Percentiles rank a stretch among this genome's conserved stretches.
These are phyloP conservation scores for Diaporthe destruens DNA, from an alignment of 2,329 filamentous ascomycete genomes.

Conservation along the genomic window DNA sequence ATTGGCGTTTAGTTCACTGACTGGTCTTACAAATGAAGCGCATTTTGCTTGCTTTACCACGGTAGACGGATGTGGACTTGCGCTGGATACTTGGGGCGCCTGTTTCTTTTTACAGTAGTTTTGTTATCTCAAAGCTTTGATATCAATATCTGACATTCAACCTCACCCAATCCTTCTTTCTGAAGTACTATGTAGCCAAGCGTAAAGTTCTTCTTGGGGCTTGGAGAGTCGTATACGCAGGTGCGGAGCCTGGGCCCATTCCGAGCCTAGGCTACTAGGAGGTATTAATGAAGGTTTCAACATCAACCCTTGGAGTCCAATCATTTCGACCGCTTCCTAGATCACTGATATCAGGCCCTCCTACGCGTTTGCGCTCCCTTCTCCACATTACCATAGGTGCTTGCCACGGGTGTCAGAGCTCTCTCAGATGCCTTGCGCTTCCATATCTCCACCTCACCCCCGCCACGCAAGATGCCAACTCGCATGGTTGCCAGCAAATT, in stretches of 20 bases:
- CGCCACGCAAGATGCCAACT: constrained; percentile 86
- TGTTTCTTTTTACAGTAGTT: no score
- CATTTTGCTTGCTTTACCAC: neutral
- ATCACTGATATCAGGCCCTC: neutral
- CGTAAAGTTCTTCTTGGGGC: neutral
- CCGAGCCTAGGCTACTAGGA: neutral
- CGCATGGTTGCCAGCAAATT: constrained; percentile 90
- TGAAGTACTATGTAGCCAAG: neutral
- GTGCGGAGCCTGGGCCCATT: neutral
- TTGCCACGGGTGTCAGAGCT: no score
- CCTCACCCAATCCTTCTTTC: neutral
- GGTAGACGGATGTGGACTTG: neutral
- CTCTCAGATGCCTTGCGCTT: constrained; percentile 67
- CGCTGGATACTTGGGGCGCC: neutral
- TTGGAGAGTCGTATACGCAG: neutral
- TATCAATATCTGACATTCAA: neutral
- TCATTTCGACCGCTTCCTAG: no score
- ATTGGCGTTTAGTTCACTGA: neutral
- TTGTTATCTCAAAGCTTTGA: neutral
- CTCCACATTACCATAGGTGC: neutral
- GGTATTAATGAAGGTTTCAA: neutral
- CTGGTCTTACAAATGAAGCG: neutral
- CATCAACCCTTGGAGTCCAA: no score
- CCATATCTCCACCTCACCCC: constrained; percentile 93
- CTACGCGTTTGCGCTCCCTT: neutral